These are phyloP conservation scores for Metschnikowia koreensis DNA, from an alignment of 805 yeast species.

Conservation along the genomic window DNA sequence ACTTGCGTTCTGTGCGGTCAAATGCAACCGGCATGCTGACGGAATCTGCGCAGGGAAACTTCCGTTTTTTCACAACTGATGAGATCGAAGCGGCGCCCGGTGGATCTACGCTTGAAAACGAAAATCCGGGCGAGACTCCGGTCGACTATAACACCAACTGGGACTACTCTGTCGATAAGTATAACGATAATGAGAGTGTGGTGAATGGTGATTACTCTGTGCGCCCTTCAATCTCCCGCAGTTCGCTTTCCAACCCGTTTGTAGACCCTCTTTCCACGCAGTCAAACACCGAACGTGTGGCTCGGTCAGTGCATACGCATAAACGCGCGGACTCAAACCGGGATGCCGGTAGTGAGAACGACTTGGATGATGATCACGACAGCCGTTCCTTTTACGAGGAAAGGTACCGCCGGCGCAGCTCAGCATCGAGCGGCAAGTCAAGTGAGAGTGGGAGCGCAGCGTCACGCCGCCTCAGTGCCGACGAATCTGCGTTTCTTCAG, in stretches of 20 bases:
- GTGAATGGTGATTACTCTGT: constrained; percentile 2
- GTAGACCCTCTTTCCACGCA: not conserved
- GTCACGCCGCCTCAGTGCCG: constrained; percentile 7
- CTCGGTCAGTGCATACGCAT: constrained; percentile 11
- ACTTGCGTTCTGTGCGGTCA: constrained; percentile 33
- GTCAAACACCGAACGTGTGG: constrained; percentile 8
- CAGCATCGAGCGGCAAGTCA: constrained; percentile 10
- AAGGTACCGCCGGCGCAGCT: constrained; percentile 26
- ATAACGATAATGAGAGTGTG: constrained; percentile 22
- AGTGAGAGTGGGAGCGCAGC: constrained; percentile 5
- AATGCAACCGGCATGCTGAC: constrained; percentile 36
- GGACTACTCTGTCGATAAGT: constrained; percentile 59
- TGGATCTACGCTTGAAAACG: constrained; percentile 71
- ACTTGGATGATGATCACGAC: not conserved
- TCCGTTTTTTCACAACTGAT: constrained; percentile 78
- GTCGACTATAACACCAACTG: constrained; percentile 75
- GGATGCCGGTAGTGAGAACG: constrained; percentile 8
- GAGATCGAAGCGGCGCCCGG: constrained; percentile 89
- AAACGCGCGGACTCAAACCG: not conserved
- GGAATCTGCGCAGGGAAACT: constrained; percentile 41
- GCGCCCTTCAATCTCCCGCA: constrained; percentile 6
- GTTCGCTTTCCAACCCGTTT: constrained; percentile 4
- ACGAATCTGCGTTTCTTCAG: constrained; percentile 11
- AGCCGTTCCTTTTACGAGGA: constrained; percentile 22
- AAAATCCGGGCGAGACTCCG: constrained; percentile 46